phyloP scores from a whole-genome alignment of 768 basidiomycete genomes.

The Cyclocybe aegerita region DNA sequence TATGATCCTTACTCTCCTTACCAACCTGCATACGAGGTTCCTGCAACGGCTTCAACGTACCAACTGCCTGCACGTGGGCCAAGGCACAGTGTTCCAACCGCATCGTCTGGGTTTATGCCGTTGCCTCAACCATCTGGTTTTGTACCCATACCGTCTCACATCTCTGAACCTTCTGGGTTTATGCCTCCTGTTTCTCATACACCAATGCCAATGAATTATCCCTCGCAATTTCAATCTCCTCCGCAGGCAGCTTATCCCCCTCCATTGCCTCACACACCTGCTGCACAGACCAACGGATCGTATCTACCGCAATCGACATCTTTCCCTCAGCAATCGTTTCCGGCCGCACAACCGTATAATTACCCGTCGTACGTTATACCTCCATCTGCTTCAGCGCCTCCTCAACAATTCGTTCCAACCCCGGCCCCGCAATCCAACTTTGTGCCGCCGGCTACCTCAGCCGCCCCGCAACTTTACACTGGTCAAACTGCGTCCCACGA shows the following conservation, averaged over 20 bases:
- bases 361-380: conserved; percentile 38
- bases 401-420: conserved; percentile 38
- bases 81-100: conserved; percentile 63
- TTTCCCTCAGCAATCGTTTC: conserved; percentile 38
- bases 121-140: conserved; percentile 42
- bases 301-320: conserved; percentile 26
- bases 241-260: conserved; percentile 24
- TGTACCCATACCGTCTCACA: conserved; percentile 31
- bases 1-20: conserved; percentile 34
- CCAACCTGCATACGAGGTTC: conserved; percentile 33
- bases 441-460: conserved; percentile 23
- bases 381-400: conserved; percentile 30
- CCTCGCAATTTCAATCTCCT: conserved; percentile 34
- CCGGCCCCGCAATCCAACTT: conserved; percentile 23
- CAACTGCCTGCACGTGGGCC: conserved; percentile 48
- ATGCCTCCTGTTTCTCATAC: conserved; percentile 43
- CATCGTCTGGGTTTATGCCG: conserved; percentile 71
- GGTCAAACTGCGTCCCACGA: conserved; percentile 35
- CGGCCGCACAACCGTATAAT: conserved; percentile 27
- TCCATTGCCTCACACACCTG: conserved; percentile 29
- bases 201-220: conserved; percentile 33
- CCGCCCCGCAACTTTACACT: conserved; percentile 33
- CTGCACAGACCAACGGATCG: conserved; percentile 19
- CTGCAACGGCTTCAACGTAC: conserved; percentile 28
- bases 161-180: conserved; percentile 34